A percentile compares a stretch with the other conserved stretches of the same genome.
Evolutionary conservation across 768 basidiomycete species (phyloP).

Genomic region (Lentinula sp.): DNA sequence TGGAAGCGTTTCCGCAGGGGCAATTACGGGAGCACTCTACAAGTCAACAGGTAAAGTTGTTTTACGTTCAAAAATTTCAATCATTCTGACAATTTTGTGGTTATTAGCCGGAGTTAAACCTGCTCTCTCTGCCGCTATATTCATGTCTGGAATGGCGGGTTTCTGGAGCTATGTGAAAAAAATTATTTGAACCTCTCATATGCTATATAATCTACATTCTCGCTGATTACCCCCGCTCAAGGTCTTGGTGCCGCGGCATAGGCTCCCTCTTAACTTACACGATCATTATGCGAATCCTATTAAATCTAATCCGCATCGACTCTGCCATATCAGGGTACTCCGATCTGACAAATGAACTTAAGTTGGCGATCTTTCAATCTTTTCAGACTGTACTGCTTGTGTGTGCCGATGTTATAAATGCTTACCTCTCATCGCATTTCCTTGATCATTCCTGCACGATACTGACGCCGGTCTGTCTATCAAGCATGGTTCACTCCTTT

Average conservation of each 20-base stretch:
- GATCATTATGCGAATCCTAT: slow-evolving; percentile 14
- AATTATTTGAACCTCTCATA: slow-evolving; percentile 58
- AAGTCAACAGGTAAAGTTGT: slow-evolving; percentile 81
- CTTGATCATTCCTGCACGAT: slow-evolving; percentile 8
- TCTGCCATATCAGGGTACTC: slow-evolving; percentile 35
- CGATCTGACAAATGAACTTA: slow-evolving; percentile 40
- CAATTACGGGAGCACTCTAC: slow-evolving; percentile 83
- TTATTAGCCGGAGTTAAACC: slow-evolving; percentile 85
- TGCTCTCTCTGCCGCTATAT: slow-evolving; percentile 80
- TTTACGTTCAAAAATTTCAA: slow-evolving; percentile 20
- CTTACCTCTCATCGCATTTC: slow-evolving; percentile 14
- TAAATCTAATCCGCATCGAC: slow-evolving; percentile 27
- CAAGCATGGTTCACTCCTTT: neutral
- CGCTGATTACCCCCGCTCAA: slow-evolving; percentile 30
- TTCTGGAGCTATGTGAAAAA: slow-evolving; percentile 94
- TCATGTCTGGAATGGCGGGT: slow-evolving; percentile 88
- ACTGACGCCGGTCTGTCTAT: neutral
- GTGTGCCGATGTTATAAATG: slow-evolving; percentile 39
- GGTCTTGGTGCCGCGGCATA: slow-evolving; percentile 34
- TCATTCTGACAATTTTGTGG: slow-evolving; percentile 32
- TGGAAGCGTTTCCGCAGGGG: slow-evolving; percentile 92
- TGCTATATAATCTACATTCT: slow-evolving; percentile 46
- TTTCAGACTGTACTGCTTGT: slow-evolving; percentile 21
- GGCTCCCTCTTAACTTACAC: slow-evolving; percentile 31
- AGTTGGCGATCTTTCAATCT: slow-evolving; percentile 25